Base-by-base conservation (phyloP, 169 alveolate species). In the Eimeria falciformis region DNA sequence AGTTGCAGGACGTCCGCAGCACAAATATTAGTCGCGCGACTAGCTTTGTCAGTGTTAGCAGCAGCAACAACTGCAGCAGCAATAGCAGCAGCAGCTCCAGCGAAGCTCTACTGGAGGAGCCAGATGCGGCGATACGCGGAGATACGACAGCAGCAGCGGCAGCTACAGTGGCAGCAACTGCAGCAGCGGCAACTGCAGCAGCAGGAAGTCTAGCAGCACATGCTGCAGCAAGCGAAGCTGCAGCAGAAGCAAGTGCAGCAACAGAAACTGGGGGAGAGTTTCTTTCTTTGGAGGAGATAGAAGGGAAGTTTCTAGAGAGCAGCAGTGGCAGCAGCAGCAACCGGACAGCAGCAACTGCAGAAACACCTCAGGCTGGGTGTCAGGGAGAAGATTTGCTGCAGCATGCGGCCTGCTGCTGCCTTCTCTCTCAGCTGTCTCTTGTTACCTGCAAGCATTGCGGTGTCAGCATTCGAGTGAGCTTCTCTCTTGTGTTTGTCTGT, bases 381-480 rank as follows among this genome's bases (percentile, higher is more conserved):
- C 5, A 3, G 82, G 11, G 50, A 12, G 56, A 71, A 56, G 82
- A 71, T 3, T 7, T 71, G 4, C 58, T 33, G 50, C 82, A 12
- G 27, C 82, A 71, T 71, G 82, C 82, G 40, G 82, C 29, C 37
- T 18, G 84, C 84, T 73, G 84, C 45, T 43, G 23, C 65, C 62
- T 73, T 40, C 84, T 73, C 65, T 46, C 5, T 56, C 84, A 71
- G 6, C 29, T 71, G 23, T 25, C 82, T 71, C 55, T 12, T 2
- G 29, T 71, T 17, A 37, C 55, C 7, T 71, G 82, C 82, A 25
- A 37, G 27, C 82, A 71, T 17, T 71, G 82, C 55, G 56, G 82
- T 21, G 50, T 11, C 27, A 37, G 5, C 14, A 12, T 71, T 6
- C 29, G 56, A 3, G 82, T 71, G 50, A 33, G 82, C 4, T 11